Percentiles rank a stretch among this genome's conserved stretches.
phyloP scores from a whole-genome alignment of 805 yeast species.

The Schizosaccharomyces octosporus region DNA sequence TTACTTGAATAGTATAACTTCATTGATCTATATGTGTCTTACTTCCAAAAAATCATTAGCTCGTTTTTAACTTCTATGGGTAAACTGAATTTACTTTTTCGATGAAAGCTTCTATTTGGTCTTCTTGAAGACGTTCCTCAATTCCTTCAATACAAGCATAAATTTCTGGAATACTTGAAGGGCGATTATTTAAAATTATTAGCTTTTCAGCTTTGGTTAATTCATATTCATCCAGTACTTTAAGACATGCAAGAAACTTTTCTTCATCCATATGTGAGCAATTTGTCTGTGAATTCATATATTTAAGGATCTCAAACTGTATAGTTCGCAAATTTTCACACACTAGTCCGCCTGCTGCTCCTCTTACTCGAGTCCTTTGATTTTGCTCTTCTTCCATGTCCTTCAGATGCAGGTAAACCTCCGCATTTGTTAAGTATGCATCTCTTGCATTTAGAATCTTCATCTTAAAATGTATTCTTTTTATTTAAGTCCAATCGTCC shows the following conservation, averaged over 20 bases:
- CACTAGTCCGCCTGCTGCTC: neutral
- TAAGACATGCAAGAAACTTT: neutral
- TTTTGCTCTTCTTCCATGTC: constrained; percentile 1
- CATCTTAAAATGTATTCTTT: neutral
- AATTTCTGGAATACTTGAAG: neutral
- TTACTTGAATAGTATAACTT: no score
- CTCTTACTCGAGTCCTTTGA: neutral
- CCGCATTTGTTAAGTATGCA: neutral
- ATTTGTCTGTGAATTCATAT: neutral
- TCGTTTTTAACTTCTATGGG: neutral
- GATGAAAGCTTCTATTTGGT: neutral
- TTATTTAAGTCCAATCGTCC: neutral
- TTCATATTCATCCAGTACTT: neutral
- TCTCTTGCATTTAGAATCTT: neutral
- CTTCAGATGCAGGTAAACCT: neutral
- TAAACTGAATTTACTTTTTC: neutral
- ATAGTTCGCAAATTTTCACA: neutral
- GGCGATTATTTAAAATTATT: neutral
- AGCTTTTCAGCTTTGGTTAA: neutral
- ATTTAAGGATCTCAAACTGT: neutral
- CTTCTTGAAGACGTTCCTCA: neutral
- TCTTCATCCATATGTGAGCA: neutral
- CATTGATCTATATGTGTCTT: no score
- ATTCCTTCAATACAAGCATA: neutral
- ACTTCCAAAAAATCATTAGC: no score